phyloP scores from a whole-genome alignment of 2,329 filamentous ascomycete species.

The Beauveria australis region DNA sequence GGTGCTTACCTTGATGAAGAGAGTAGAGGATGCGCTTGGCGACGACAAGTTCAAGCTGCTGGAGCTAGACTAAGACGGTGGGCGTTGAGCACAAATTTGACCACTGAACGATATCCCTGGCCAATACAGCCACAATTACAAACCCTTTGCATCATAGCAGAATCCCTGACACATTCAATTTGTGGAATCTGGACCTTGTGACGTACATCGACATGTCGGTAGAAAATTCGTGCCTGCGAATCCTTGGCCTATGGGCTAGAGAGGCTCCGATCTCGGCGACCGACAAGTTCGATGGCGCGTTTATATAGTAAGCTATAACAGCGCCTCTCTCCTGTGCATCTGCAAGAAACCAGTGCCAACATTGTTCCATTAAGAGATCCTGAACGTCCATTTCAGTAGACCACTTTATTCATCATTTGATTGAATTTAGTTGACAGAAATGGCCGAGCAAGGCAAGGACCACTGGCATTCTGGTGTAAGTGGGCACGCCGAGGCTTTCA shows the following conservation, averaged over 20 bases:
- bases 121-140: background rate
- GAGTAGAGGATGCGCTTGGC: slow-evolving; percentile 65
- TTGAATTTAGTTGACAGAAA: background rate
- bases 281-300: background rate
- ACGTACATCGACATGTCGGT: background rate
- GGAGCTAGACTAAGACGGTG: slow-evolving; percentile 31
- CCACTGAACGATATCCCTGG: background rate
- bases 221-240: background rate
- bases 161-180: background rate
- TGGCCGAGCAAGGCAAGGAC: slow-evolving; percentile 19
- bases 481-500: slow-evolving; percentile 4
- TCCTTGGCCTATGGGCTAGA: background rate
- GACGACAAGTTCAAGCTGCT: slow-evolving; percentile 45
- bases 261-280: slow-evolving; percentile 6
- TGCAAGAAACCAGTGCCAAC: background rate
- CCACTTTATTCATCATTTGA: background rate
- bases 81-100: background rate
- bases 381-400: background rate
- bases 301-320: background rate
- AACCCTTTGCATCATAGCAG: background rate
- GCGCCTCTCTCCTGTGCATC: background rate
- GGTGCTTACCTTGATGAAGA: slow-evolving; percentile 72
- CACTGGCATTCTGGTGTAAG: slow-evolving; percentile 21
- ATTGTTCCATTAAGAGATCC: background rate
- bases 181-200: background rate